These are phyloP conservation scores for Cryptosporidium sp. DNA, from an alignment of 169 alveolate genomes.

Conservation along the genomic window DNA sequence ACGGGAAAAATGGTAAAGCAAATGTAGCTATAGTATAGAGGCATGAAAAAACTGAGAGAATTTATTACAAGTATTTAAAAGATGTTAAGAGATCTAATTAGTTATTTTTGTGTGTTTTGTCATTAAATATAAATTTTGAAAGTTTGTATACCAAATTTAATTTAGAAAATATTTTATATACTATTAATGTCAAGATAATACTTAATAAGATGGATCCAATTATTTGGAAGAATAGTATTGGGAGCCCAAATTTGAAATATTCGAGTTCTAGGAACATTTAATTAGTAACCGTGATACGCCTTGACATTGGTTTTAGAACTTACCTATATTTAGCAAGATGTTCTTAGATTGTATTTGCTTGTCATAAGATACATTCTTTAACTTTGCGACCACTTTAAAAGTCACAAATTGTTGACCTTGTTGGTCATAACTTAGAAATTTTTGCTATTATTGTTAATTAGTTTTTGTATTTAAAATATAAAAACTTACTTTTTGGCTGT, in stretches of 20 bases:
- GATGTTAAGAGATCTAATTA: background rate
- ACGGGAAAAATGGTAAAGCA: background rate
- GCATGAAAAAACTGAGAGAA: background rate
- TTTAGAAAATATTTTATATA: background rate
- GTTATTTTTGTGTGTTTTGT: background rate
- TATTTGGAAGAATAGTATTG: background rate
- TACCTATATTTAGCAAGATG: conserved; percentile 38
- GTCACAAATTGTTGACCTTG: background rate
- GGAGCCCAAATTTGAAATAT: conserved; percentile 1
- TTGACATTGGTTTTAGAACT: background rate
- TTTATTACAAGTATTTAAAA: background rate
- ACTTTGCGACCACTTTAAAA: background rate
- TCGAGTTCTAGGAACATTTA: background rate
- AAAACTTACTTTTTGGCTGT: conserved; percentile 19
- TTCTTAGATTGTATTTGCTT: background rate
- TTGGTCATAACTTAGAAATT: background rate
- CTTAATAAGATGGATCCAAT: conserved; percentile 12
- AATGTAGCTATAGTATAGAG: background rate
- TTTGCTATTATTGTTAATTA: background rate
- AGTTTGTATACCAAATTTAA: conserved; percentile 7
- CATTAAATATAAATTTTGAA: conserved; percentile 35
- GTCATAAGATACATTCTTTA: conserved; percentile 22
- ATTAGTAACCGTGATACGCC: background rate
- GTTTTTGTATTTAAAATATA: background rate
- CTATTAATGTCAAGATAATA: background rate